Percentiles rank a stretch among this genome's conserved stretches.
Conservation (phyloP, 371 early-diverging fungal genomes). For the Sporodiniella umbellata region DNA sequence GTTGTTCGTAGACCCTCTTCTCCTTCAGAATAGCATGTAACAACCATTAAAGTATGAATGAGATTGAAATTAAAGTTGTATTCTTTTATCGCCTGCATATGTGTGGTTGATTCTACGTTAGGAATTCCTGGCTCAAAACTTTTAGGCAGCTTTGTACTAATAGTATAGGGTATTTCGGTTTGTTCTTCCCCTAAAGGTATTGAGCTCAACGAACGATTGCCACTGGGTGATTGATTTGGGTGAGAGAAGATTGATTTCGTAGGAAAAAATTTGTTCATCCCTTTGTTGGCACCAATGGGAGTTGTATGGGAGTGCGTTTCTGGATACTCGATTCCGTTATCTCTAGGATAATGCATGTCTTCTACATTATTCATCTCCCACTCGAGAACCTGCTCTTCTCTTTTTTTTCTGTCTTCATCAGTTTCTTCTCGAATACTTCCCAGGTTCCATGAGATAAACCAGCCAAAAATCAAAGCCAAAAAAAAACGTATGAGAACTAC, state of each 20-base stretch:
- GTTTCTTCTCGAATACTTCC: constrained; percentile 74
- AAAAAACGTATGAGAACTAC: constrained; percentile 80
- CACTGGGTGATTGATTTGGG: constrained; percentile 17
- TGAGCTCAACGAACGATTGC: not conserved
- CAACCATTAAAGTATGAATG: constrained; percentile 55
- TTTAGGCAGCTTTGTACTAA: constrained; percentile 8
- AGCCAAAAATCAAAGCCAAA: constrained; percentile 80
- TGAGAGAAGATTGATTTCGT: constrained; percentile 47
- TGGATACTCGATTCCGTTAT: constrained; percentile 25
- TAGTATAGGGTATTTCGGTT: constrained; percentile 7
- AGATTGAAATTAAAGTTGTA: constrained; percentile 50
- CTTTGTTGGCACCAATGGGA: constrained; percentile 4
- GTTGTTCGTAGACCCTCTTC: constrained; percentile 82
- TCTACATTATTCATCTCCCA: constrained; percentile 70
- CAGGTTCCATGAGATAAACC: constrained; percentile 72
- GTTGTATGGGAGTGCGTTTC: not conserved
- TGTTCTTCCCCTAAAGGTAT: not conserved
- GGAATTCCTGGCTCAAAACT: constrained; percentile 2
- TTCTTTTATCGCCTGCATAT: constrained; percentile 22
- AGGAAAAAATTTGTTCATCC: constrained; percentile 30
- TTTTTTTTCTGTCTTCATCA: constrained; percentile 46
- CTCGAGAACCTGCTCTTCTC: constrained; percentile 53
- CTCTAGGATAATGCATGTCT: constrained; percentile 49
- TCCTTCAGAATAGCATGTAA: constrained; percentile 85
- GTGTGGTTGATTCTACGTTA: constrained; percentile 10